These are phyloP conservation scores for Malus domestica DNA, from an alignment of 306 rosid genomes.

Conservation along the genomic window DNA sequence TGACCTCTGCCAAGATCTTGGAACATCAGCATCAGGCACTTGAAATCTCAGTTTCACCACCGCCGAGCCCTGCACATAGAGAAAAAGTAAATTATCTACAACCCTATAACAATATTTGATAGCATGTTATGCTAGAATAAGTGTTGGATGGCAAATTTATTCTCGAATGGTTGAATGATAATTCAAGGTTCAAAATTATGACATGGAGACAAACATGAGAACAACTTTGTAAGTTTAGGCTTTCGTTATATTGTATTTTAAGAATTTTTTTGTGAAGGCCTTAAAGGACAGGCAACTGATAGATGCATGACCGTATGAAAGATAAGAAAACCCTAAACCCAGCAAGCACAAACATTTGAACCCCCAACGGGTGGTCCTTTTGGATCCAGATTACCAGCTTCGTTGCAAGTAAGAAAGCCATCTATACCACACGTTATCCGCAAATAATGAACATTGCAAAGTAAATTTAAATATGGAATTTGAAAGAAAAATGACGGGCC, in stretches of 20 bases:
- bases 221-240: not conserved
- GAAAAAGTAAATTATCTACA: not conserved
- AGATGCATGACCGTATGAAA: not conserved
- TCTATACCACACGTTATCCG: not conserved
- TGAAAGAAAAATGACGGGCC: not conserved
- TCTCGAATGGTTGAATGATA: not conserved
- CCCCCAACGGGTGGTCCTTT: not conserved
- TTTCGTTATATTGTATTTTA: not conserved
- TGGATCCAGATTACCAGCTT: not conserved
- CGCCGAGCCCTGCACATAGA: slow-evolving; percentile 8
- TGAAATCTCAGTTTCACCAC: slow-evolving; percentile 12
- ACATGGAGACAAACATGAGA: not conserved
- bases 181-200: not conserved
- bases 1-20: slow-evolving; percentile 10
- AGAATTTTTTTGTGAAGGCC: not conserved
- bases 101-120: not conserved
- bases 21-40: slow-evolving; percentile 11
- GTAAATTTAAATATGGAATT: not conserved
- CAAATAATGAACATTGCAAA: not conserved
- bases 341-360: not conserved
- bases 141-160: not conserved
- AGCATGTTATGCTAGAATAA: not conserved
- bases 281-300: not conserved
- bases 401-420: not conserved
- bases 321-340: not conserved